phyloP scores from a whole-genome alignment of 2,329 filamentous ascomycete genomes.

The Penicillium sp. region DNA sequence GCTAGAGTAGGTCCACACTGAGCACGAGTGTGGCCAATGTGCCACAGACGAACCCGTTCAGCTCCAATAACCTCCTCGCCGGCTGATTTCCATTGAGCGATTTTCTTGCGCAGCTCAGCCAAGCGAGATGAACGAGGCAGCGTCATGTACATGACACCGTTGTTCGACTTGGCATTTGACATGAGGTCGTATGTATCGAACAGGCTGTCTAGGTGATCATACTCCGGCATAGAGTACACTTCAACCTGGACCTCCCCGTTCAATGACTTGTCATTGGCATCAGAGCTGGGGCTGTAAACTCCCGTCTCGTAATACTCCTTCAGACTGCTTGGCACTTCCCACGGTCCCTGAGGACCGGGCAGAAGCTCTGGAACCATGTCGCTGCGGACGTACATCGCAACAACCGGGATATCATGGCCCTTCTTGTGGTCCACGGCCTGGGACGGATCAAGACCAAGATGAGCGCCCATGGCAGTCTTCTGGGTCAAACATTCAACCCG shows the following conservation, averaged over 20 bases:
- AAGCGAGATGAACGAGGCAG: slow-evolving; percentile 35
- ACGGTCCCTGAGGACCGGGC: slow-evolving; percentile 47
- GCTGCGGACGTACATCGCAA: slow-evolving; percentile 57
- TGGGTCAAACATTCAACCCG: slow-evolving; percentile 58
- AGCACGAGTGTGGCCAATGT: slow-evolving; percentile 37
- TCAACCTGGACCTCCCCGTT: slow-evolving; percentile 38
- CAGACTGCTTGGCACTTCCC: slow-evolving; percentile 46
- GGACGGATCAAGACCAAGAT: slow-evolving; percentile 48
- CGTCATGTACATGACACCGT: slow-evolving; percentile 36
- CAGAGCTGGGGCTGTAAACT: slow-evolving; percentile 14
- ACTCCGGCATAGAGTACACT: slow-evolving; percentile 38
- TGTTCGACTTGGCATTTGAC: slow-evolving; percentile 35
- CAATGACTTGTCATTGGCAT: slow-evolving; percentile 8
- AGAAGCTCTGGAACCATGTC: slow-evolving; percentile 46
- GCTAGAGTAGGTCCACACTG: slow-evolving; percentile 34
- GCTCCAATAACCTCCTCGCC: slow-evolving; percentile 23
- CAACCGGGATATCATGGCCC: slow-evolving; percentile 53
- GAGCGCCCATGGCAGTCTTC: slow-evolving; percentile 53
- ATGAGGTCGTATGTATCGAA: slow-evolving; percentile 48
- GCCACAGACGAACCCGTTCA: slow-evolving; percentile 43
- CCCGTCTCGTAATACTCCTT: slow-evolving; percentile 42
- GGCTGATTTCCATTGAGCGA: slow-evolving; percentile 33
- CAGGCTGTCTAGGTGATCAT: slow-evolving; percentile 36
- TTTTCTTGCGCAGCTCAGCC: slow-evolving; percentile 39
- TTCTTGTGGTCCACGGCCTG: slow-evolving; percentile 45